Base-by-base conservation (phyloP, 495 filamentous ascomycete species). In the Penicillium roqueforti region DNA sequence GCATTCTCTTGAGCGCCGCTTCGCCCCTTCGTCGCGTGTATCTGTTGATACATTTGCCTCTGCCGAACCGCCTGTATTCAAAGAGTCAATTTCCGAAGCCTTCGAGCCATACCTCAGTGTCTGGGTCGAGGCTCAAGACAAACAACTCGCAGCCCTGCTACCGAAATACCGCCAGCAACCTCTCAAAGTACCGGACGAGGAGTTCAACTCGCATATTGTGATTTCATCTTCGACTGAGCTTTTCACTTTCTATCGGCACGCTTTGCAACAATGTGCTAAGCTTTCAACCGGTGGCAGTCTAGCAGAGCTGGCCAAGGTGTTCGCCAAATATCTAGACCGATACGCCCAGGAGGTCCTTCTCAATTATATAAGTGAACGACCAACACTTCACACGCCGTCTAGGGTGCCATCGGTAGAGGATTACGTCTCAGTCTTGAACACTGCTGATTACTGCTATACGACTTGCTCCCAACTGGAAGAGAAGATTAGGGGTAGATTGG, bases 121-220 rank as follows among this genome's bases (percentile, higher is more conserved):
- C 9, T 98, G 93, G 93, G 92, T 98, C 20, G 93, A 97, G 54
- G 89, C 88, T 25, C 93, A 97, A 69, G 93, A 97, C 63, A 91
- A 87, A 76, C 85, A 95, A 55, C 76, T 98, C 25, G 87, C 90
- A 10, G 75, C 78, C 6, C 83, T 97, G 73, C 87, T 98, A 50
- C 92, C 91, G 3, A 91, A 85, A 69, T 97, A 97, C 70, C 88
- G 88, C 47, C 81, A 82, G 47, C 90, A 96, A 60, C 88, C 91
- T 2, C 75, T 95, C 20, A 80, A 88, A 20, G 83, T 87, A 11
- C 71, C 81, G 1, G 92, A 97, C 50, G 93, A 98, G 65, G 93
- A 98, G 44, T 96, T 97, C 71, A 87, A 89, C 32, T 76, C 89
- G 0, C 87, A 96, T 62, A 81, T 84, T n/a, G 93, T 96, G 48